A percentile compares a stretch with the other conserved stretches of the same genome.
Evolutionary conservation across 148 eudicot species (phyloP).

Genomic region (Camellia lanceoleosa): DNA sequence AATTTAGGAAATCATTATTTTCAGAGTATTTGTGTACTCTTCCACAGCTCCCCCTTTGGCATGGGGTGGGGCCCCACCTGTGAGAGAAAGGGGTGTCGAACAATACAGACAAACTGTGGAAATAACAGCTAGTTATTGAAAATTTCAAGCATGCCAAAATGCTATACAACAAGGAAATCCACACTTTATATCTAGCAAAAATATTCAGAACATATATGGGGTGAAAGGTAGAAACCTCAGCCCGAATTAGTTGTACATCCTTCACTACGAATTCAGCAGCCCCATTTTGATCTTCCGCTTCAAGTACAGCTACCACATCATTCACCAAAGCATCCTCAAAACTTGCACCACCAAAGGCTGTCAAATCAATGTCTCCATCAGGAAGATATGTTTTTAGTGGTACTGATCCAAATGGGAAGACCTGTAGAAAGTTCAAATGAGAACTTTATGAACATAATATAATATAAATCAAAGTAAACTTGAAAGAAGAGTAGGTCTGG

Average conservation of each 20-base stretch:
- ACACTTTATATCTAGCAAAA: neutral
- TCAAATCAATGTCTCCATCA: conserved; percentile 93
- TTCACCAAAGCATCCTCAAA: conserved; percentile 58
- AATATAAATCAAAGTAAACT: neutral
- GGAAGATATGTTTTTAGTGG: conserved; percentile 95
- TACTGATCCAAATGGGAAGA: conserved; percentile 87
- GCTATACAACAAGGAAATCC: neutral
- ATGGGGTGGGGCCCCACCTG: no score
- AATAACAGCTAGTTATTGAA: neutral
- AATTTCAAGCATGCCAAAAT: neutral
- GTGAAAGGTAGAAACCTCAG: conserved; percentile 61
- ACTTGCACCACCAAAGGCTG: conserved; percentile 62
- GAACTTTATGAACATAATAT: neutral
- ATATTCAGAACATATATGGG: conserved; percentile 3
- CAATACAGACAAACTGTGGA: no score
- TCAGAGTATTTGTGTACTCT: no score
- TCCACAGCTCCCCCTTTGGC: no score
- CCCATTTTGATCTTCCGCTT: conserved; percentile 58
- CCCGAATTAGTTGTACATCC: conserved; percentile 85
- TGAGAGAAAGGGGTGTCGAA: no score
- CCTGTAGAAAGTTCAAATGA: conserved; percentile 35
- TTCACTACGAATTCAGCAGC: conserved; percentile 71
- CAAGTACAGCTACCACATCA: conserved; percentile 55
- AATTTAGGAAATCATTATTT: no score
- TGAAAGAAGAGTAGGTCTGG: neutral